Conservation (phyloP, 2,329 filamentous ascomycete genomes). For the Colletotrichum lentis region DNA sequence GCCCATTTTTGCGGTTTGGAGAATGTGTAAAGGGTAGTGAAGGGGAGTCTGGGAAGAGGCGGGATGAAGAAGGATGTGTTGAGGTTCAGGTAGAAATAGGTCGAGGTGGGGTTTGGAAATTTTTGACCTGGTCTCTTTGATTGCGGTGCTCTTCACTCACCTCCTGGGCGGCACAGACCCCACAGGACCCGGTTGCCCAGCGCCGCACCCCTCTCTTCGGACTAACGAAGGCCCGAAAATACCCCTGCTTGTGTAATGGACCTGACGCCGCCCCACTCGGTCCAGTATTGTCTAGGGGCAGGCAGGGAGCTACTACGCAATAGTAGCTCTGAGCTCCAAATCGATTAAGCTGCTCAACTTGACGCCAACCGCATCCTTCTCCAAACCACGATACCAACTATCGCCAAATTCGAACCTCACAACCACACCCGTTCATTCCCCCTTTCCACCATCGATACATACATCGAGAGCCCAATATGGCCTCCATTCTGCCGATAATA, state of each 20-base stretch:
- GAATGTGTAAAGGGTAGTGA: conserved; percentile 40
- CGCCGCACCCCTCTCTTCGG: conserved; percentile 35
- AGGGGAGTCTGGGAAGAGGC: conserved; percentile 42
- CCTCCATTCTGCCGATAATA: conserved; percentile 83
- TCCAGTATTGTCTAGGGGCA: neutral
- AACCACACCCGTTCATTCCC: neutral
- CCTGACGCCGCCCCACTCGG: conserved; percentile 12
- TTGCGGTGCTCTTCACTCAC: conserved; percentile 36
- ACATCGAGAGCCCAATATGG: conserved; percentile 57
- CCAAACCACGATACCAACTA: conserved; percentile 17
- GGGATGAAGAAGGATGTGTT: conserved; percentile 41
- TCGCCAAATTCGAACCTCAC: conserved; percentile 2
- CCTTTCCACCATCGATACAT: neutral
- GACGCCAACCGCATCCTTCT: conserved; percentile 22
- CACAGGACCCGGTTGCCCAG: conserved; percentile 31
- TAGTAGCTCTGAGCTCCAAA: conserved; percentile 32
- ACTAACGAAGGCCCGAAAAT: conserved; percentile 38
- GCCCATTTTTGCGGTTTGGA: conserved; percentile 64
- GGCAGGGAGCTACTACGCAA: conserved; percentile 38
- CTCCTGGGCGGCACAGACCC: conserved; percentile 35
- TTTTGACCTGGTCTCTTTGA: conserved; percentile 44
- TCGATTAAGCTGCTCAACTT: conserved; percentile 32
- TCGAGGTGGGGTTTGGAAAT: conserved; percentile 54
- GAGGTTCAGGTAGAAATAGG: conserved; percentile 39
- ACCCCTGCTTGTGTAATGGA: conserved; percentile 17